Evolutionary conservation across 768 basidiomycete genomes (phyloP).

Genomic region (Rickenella mellea): DNA sequence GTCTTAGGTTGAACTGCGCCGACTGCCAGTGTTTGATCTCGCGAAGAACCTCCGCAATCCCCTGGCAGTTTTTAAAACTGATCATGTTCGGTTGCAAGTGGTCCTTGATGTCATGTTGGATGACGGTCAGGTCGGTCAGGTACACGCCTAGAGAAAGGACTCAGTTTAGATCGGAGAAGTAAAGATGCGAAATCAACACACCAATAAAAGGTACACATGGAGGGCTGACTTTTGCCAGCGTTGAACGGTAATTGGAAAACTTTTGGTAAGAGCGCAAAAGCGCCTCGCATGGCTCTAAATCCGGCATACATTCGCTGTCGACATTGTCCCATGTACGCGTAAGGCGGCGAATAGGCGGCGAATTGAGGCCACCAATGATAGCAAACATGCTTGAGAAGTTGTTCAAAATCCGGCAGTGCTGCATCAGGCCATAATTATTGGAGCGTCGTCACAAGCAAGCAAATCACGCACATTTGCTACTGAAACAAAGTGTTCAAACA

Average conservation of each 20-base stretch:
- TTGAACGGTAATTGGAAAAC: conserved; percentile 77
- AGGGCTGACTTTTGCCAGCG: conserved; percentile 73
- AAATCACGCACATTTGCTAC: conserved; percentile 72
- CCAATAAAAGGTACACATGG: conserved; percentile 98
- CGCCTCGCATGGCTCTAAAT: conserved; percentile 74
- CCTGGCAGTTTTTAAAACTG: conserved; percentile 93
- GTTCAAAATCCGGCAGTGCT: conserved; percentile 84
- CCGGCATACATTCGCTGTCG: conserved; percentile 59
- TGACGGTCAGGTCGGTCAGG: conserved; percentile 93
- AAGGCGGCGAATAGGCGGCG: conserved; percentile 84
- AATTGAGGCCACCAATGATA: conserved; percentile 88
- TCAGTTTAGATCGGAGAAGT: neutral
- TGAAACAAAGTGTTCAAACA: conserved; percentile 85
- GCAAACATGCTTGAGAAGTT: conserved; percentile 98
- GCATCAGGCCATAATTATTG: conserved; percentile 7
- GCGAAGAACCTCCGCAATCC: conserved; percentile 91
- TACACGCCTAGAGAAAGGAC: conserved; percentile 63
- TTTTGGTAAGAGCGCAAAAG: conserved; percentile 92
- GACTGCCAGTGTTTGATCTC: conserved; percentile 97
- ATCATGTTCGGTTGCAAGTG: conserved; percentile 68
- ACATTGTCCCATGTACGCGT: conserved; percentile 93
- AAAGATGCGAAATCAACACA: conserved; percentile 23
- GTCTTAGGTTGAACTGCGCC: conserved; percentile 76
- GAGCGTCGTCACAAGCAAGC: conserved; percentile 9
- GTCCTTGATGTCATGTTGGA: conserved; percentile 93